Evolutionary conservation across 2,329 filamentous ascomycete genomes (phyloP).

Genomic region (Mariannaea elegans): DNA sequence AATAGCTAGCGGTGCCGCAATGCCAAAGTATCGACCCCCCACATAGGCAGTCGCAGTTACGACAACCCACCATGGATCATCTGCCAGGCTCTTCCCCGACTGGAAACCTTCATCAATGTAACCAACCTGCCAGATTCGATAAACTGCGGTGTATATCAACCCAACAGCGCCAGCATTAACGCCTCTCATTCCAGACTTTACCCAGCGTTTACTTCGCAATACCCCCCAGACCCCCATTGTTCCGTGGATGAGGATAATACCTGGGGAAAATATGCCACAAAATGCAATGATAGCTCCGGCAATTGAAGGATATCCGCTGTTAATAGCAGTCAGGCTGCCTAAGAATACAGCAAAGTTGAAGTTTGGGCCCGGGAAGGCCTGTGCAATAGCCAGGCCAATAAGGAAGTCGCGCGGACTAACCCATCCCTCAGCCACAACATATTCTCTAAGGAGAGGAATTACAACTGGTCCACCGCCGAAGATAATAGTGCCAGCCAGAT

Average conservation of each 20-base stretch:
- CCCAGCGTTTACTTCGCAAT: slow-evolving; percentile 54
- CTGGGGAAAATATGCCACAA: slow-evolving; percentile 62
- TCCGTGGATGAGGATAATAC: slow-evolving; percentile 58
- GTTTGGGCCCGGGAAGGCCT: slow-evolving; percentile 67
- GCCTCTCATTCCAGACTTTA: slow-evolving; percentile 61
- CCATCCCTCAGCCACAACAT: slow-evolving; percentile 74
- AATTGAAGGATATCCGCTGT: slow-evolving; percentile 46
- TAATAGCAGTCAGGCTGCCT: slow-evolving; percentile 58
- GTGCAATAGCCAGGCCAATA: slow-evolving; percentile 75
- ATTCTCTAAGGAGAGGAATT: slow-evolving; percentile 68
- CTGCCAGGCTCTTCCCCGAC: slow-evolving; percentile 60
- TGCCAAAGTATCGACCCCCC: slow-evolving; percentile 44
- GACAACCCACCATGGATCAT: slow-evolving; percentile 72
- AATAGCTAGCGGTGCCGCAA: slow-evolving; percentile 46
- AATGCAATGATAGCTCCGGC: slow-evolving; percentile 61
- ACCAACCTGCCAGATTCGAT: slow-evolving; percentile 69
- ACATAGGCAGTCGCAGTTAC: slow-evolving; percentile 64
- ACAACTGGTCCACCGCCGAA: slow-evolving; percentile 73
- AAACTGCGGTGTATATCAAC: slow-evolving; percentile 71
- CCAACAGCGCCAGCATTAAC: slow-evolving; percentile 69
- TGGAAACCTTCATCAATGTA: slow-evolving; percentile 60
- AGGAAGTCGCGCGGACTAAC: slow-evolving; percentile 76
- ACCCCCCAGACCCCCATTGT: slow-evolving; percentile 65
- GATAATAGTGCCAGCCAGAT: slow-evolving; percentile 75
- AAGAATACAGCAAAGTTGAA: slow-evolving; percentile 67